Evolutionary conservation across 164 flowering plant species (phyloP), one percentile per base, ranked within the genome.

Genomic region (Aristolochia fimbriata): DNA sequence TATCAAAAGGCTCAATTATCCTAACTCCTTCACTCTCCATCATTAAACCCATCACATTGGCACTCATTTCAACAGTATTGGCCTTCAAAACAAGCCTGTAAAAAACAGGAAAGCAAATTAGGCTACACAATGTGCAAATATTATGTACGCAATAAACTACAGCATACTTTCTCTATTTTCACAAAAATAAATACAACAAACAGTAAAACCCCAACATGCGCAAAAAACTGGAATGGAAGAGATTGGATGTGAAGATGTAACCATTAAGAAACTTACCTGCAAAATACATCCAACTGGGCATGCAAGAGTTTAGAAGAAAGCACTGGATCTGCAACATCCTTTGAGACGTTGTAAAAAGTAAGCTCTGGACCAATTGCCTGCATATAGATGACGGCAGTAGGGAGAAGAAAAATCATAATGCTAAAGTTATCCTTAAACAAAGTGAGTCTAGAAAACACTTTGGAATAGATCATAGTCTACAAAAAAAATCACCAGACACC

Each of bases 311-410:
- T 85, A 76, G 84, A 86, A 12, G 95, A 81, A 22, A 93, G 83
- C 13, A 67, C 22, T 25, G 86, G 78, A 30, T 82, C 80, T 46
- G 73, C 86, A 6, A 79, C 80, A 73, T 84, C 83, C 65, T 73
- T 87, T 66, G 97, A 85, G 51, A 85, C 77, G 65, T 74, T 83
- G 61, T 85, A 91, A 65, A 94, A 94, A 51, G 96, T 94, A 54
- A 94, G 88, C 73, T 94, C 99, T 57, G 99, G 99, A 60, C 96
- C 85, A 65, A 94, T 75, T 62, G 87, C 96, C 99, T 94, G 87
- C 64, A 79, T 65, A 53, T 49, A 62, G 6, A 49, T 49, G 2
- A 48, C 46, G n/a, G n/a, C n/a, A n/a, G n/a, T n/a, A n/a, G n/a
- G n/a, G n/a, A n/a, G n/a, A n/a, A n/a, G n/a, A n/a, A n/a, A n/a